Percentiles rank a stretch among this genome's conserved stretches.
Conservation (phyloP, 2,329 filamentous ascomycete genomes). For the Tothia fuscella region DNA sequence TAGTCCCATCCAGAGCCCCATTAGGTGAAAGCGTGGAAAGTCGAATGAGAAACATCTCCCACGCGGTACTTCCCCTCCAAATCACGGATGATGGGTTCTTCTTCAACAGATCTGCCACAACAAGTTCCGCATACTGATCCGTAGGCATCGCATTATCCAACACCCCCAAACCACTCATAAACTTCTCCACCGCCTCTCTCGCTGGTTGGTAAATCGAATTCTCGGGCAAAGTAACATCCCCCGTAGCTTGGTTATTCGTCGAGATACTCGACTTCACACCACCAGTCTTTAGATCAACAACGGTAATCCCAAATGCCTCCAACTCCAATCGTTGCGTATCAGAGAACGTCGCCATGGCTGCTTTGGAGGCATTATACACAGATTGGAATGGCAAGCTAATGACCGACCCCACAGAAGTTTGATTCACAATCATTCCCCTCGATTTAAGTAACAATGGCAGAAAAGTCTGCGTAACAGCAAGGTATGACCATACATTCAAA, state of each 20-base stretch:
- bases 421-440: conserved; percentile 26
- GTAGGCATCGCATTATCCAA: conserved; percentile 4
- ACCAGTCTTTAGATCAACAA: conserved; percentile 16
- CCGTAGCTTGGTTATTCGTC: background rate
- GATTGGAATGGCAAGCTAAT: conserved; percentile 22
- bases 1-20: conserved; percentile 11
- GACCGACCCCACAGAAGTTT: conserved; percentile 23
- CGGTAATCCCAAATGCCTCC: conserved; percentile 16
- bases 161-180: background rate
- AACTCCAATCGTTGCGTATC: conserved; percentile 17
- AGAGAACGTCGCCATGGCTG: conserved; percentile 22
- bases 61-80: conserved; percentile 1
- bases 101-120: conserved; percentile 11
- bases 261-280: conserved; percentile 12
- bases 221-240: background rate
- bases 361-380: conserved; percentile 21
- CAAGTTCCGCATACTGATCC: conserved; percentile 9
- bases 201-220: conserved; percentile 9
- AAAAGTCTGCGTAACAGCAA: conserved; percentile 27
- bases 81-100: background rate
- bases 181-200: conserved; percentile 6
- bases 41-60: background rate
- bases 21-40: conserved; percentile 31
- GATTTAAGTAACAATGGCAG: conserved; percentile 13
- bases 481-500: conserved; percentile 23